These are phyloP conservation scores for Bonia amplexicaulis DNA, from an alignment of 176 grass and related monocot genomes.

Conservation along the genomic window DNA sequence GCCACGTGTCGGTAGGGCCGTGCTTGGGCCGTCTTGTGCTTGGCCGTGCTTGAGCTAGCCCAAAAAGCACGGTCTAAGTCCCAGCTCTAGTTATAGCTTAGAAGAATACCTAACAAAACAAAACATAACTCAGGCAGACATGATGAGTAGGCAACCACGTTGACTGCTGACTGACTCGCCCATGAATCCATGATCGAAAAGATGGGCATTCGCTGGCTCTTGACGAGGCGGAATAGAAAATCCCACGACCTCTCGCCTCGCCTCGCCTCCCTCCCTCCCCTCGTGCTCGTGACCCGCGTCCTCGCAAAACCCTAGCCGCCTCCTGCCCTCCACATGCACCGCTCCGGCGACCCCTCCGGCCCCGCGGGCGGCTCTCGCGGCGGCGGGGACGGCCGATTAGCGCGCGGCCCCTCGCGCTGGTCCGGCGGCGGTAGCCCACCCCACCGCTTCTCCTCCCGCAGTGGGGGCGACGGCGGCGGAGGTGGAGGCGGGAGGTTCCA, in stretches of 20 bases:
- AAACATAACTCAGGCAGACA: too few relatives aligned
- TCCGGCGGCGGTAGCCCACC: slow-evolving; percentile 30
- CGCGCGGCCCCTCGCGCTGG: slow-evolving; percentile 42
- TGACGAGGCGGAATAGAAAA: not conserved
- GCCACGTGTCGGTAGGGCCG: too few relatives aligned
- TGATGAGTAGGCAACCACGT: not conserved
- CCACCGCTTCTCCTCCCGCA: slow-evolving; percentile 31
- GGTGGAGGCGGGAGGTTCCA: slow-evolving; percentile 57
- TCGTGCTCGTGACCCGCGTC: not conserved
- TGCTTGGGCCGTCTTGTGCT: too few relatives aligned
- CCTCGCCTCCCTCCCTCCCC: not conserved
- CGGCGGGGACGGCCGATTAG: slow-evolving; percentile 29
- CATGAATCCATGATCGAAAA: not conserved
- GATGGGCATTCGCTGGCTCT: not conserved
- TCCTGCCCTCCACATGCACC: slow-evolving; percentile 31
- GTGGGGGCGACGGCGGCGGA: slow-evolving; percentile 21
- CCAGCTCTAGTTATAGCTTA: too few relatives aligned
- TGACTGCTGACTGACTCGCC: not conserved
- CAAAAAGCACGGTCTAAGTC: too few relatives aligned
- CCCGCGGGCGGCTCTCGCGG: not conserved
- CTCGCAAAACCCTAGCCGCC: slow-evolving; percentile 31
- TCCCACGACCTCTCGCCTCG: not conserved
- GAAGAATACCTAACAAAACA: too few relatives aligned
- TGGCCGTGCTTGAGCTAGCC: too few relatives aligned
- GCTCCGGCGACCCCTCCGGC: slow-evolving; percentile 30